Evolutionary conservation across 371 early-diverging fungal species (phyloP), one percentile per base, ranked within the genome.

Genomic region (Rhizomucor pusillus): DNA sequence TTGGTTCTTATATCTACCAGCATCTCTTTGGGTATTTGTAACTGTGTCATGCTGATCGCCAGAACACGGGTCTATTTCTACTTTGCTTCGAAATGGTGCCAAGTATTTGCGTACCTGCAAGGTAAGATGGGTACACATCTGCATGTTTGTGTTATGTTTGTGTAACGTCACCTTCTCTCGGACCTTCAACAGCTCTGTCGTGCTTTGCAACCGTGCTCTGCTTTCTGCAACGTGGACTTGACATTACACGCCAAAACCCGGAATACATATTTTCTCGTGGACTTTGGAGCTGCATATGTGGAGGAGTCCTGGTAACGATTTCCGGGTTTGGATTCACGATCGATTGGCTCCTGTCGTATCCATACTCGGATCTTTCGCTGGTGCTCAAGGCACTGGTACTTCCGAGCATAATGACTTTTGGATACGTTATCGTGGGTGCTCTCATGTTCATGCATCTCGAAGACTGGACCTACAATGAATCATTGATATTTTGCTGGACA

Each of bases 381-480:
- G 44, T 53, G 2, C 36, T 58, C 19, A 57, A 57, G 22, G 52
- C 43, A 5, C 37, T 58, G 13, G 55, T 63, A 14, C 44, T 63
- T 6, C 63, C 63, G 13, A 56, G 39, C 24, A 25, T 54, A 1
- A 57, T 63, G 63, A 43, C 52, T 5, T 63, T 57, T 20, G 36
- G 55, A 4, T 47, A 33, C 18, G 39, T 63, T 9, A 49, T 43
- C 5, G 25, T 24, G 10, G 63, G 63, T 3, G 51, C 63, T 3
- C 39, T 56, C 1, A 41, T 25, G 6, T 58, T 50, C 39, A 54
- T 54, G 59, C 20, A 35, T 0, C 39, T 63, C 1, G 63, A 63
- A 24, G 24, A 63, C 16, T 63, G 63, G 63, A 52, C 52, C 1
- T 58, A 63, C 39, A 63, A 46, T 18, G 48, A 63, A 49, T 50